Evolutionary conservation across 2,329 filamentous ascomycete genomes (phyloP).

Genomic region (Colletotrichum coccodes): DNA sequence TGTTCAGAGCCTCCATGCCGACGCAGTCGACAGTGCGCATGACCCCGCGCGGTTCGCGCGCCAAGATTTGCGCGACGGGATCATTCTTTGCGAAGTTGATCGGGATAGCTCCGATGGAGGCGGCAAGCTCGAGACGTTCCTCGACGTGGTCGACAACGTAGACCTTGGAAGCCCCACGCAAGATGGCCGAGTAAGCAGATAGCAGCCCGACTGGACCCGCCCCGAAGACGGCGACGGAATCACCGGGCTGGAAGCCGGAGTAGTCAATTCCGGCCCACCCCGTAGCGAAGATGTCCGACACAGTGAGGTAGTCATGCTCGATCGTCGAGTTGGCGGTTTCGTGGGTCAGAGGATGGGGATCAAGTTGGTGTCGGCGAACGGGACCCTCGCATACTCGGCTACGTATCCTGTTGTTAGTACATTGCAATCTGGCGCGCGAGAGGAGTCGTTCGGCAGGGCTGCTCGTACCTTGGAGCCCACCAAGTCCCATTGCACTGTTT

Average conservation of each 20-base stretch:
- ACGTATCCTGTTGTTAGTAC: neutral
- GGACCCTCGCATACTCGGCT: constrained; percentile 67
- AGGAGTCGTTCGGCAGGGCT: neutral
- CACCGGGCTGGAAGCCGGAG: constrained; percentile 67
- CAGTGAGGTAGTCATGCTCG: constrained; percentile 66
- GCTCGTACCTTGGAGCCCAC: constrained; percentile 14
- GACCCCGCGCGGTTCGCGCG: constrained; percentile 26
- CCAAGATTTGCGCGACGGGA: constrained; percentile 34
- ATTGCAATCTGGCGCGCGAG: neutral
- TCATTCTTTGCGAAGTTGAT: constrained; percentile 35
- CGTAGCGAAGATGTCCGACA: constrained; percentile 56
- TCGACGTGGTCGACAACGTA: constrained; percentile 36
- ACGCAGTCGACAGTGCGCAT: constrained; percentile 35
- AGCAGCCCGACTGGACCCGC: constrained; percentile 72
- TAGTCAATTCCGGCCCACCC: constrained; percentile 67
- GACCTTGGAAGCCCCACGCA: constrained; percentile 36
- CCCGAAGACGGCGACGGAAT: constrained; percentile 71
- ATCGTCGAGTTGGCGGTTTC: constrained; percentile 58
- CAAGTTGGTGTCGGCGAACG: constrained; percentile 74
- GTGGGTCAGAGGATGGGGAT: constrained; percentile 56
- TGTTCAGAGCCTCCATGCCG: constrained; percentile 34
- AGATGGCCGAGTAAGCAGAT: constrained; percentile 40
- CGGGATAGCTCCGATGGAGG: constrained; percentile 32
- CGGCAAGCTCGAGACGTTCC: constrained; percentile 34
- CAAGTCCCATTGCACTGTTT: neutral